Conservation (phyloP, 2,329 filamentous ascomycete species). For the Pseudomassariella vexata region DNA sequence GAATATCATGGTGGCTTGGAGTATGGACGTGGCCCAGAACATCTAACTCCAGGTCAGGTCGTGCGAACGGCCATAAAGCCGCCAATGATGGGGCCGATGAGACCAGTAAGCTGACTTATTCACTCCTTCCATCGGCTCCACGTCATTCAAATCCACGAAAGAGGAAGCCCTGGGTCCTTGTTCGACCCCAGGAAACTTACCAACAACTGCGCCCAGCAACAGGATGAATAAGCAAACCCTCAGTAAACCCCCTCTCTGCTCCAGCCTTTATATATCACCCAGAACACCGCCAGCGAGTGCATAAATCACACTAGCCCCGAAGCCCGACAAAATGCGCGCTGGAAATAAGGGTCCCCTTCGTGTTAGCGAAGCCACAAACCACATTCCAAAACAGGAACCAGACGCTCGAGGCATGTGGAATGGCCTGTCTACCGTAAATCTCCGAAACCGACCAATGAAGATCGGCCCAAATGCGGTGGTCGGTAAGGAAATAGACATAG, state of each 20-base stretch:
- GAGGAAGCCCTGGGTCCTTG: too few relatives aligned
- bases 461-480: constrained; percentile 38
- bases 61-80: constrained; percentile 29
- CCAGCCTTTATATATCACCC: constrained; percentile 38
- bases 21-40: constrained; percentile 37
- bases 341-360: constrained; percentile 34
- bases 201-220: constrained; percentile 31
- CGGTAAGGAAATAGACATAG: too few relatives aligned
- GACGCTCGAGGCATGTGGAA: constrained; percentile 38
- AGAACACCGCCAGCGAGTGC: constrained; percentile 40
- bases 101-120: background rate
- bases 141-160: too few relatives aligned
- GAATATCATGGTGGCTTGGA: constrained; percentile 30
- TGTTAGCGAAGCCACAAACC: constrained; percentile 33
- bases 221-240: constrained; percentile 32
- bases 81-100: constrained; percentile 28
- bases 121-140: too few relatives aligned
- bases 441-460: constrained; percentile 35
- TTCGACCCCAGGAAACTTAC: constrained; percentile 12
- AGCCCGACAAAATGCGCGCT: constrained; percentile 40
- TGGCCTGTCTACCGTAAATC: constrained; percentile 29
- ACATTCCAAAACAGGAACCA: constrained; percentile 46
- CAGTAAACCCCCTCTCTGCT: constrained; percentile 37
- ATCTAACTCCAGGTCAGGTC: constrained; percentile 39
- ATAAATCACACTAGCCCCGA: constrained; percentile 40